phyloP scores from a whole-genome alignment of 164 flowering plant genomes.

The Amborella trichopoda region DNA sequence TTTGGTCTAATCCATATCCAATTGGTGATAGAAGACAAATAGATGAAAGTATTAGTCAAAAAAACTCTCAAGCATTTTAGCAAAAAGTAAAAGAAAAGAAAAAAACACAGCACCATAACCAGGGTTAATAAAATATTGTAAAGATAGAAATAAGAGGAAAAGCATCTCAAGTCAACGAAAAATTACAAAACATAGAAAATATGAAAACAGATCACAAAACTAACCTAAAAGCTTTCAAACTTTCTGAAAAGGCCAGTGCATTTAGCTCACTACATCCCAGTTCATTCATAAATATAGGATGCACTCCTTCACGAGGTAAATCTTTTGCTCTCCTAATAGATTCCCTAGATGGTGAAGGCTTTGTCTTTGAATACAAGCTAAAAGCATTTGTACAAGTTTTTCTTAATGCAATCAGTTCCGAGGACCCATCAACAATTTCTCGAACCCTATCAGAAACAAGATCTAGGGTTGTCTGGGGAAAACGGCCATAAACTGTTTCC shows the following conservation, averaged over 20 bases:
- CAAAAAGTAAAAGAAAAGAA: not conserved
- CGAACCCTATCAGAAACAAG: slow-evolving; percentile 74
- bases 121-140: not conserved
- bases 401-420: slow-evolving; percentile 48
- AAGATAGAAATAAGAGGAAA: no score
- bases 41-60: slow-evolving; percentile 1
- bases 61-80: not conserved
- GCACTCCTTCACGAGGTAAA: slow-evolving; percentile 73
- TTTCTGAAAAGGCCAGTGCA: slow-evolving; percentile 84
- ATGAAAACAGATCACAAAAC: no score
- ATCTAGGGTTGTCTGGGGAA: slow-evolving; percentile 75
- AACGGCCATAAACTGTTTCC: slow-evolving; percentile 87
- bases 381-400: slow-evolving; percentile 70
- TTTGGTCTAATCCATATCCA: slow-evolving; percentile 51
- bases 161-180: no score
- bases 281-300: slow-evolving; percentile 60
- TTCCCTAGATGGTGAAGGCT: slow-evolving; percentile 69
- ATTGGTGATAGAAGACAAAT: no score
- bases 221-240: slow-evolving; percentile 74
- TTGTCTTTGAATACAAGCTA: slow-evolving; percentile 69
- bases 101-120: not conserved
- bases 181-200: no score
- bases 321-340: slow-evolving; percentile 70
- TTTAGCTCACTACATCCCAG: slow-evolving; percentile 55
- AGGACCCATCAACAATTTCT: slow-evolving; percentile 59